Evolutionary conservation across 768 basidiomycete species (phyloP).

Genomic region (Phlegmacium glaucopus): DNA sequence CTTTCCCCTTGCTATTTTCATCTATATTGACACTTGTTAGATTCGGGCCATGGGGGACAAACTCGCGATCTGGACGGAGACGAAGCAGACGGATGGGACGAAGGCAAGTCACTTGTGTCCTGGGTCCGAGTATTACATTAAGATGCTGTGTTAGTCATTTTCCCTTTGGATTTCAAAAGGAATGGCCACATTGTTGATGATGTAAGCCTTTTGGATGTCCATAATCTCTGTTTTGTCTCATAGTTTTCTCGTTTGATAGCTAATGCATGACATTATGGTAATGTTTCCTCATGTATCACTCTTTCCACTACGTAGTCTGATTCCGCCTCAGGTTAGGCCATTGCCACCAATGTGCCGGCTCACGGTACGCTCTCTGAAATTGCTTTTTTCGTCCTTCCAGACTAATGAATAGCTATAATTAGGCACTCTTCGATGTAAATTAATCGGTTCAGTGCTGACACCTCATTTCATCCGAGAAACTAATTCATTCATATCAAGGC

Average conservation of each 20-base stretch:
- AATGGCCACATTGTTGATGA: constrained; percentile 76
- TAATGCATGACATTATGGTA: constrained; percentile 50
- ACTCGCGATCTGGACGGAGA: constrained; percentile 75
- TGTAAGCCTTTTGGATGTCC: constrained; percentile 26
- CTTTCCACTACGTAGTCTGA: background rate
- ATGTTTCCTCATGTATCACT: background rate
- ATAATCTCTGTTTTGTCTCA: too few species aligned
- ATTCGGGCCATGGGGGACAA: constrained; percentile 97
- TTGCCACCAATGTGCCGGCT: constrained; percentile 48
- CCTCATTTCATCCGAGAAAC: background rate
- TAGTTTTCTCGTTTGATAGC: constrained; percentile 21
- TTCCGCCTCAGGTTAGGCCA: constrained; percentile 33
- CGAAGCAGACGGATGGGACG: constrained; percentile 77
- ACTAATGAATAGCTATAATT: background rate
- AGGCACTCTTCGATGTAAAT: constrained; percentile 53
- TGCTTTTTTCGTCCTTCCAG: background rate
- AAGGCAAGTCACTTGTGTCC: constrained; percentile 35
- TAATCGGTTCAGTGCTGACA: background rate
- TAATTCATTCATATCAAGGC: constrained; percentile 28
- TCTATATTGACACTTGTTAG: constrained; percentile 28
- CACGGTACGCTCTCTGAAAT: constrained; percentile 33
- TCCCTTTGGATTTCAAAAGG: constrained; percentile 80
- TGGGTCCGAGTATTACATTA: background rate
- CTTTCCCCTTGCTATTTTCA: background rate
- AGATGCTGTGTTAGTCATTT: constrained; percentile 64